Evolutionary conservation across 202 grass and related monocot species (phyloP).

Genomic region (Dendrocalamus latiflorus): DNA sequence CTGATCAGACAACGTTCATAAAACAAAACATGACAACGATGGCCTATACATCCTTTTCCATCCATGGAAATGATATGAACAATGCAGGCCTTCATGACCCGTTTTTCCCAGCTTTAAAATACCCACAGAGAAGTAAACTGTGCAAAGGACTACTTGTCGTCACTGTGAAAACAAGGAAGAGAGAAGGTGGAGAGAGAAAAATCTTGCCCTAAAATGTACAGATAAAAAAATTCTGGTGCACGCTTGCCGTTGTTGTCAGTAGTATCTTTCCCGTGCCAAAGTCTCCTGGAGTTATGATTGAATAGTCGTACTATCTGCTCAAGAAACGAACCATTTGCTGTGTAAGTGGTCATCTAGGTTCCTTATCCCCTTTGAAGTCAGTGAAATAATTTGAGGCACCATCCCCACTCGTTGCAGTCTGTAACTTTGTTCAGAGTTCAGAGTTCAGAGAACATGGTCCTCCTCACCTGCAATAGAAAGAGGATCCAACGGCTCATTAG

Average conservation of each 20-base stretch:
- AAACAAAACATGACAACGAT: constrained; percentile 48
- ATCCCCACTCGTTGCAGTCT: constrained; percentile 14
- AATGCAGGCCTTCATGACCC: constrained; percentile 42
- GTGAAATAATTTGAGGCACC: background rate
- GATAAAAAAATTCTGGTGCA: background rate
- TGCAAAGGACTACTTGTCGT: constrained; percentile 31
- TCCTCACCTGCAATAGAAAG: constrained; percentile 16
- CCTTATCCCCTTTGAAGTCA: constrained; percentile 28
- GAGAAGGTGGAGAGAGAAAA: too few relatives aligned
- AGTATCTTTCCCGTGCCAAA: constrained; percentile 33
- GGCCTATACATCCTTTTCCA: constrained; percentile 39
- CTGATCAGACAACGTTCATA: constrained; percentile 43
- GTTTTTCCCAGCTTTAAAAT: constrained; percentile 28
- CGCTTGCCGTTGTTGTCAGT: constrained; percentile 27
- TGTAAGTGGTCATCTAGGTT: constrained; percentile 15
- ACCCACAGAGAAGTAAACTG: constrained; percentile 26
- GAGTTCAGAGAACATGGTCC: constrained; percentile 27
- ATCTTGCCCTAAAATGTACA: constrained; percentile 25
- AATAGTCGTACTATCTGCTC: constrained; percentile 29
- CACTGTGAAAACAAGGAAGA: constrained; percentile 19
- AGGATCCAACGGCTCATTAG: background rate
- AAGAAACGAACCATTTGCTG: constrained; percentile 17
- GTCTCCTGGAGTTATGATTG: constrained; percentile 38
- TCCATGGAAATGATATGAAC: constrained; percentile 43
- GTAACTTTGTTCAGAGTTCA: constrained; percentile 19